Base-by-base conservation (phyloP, 2,329 filamentous ascomycete genomes). In the Tolypocladium pustulatum region DNA sequence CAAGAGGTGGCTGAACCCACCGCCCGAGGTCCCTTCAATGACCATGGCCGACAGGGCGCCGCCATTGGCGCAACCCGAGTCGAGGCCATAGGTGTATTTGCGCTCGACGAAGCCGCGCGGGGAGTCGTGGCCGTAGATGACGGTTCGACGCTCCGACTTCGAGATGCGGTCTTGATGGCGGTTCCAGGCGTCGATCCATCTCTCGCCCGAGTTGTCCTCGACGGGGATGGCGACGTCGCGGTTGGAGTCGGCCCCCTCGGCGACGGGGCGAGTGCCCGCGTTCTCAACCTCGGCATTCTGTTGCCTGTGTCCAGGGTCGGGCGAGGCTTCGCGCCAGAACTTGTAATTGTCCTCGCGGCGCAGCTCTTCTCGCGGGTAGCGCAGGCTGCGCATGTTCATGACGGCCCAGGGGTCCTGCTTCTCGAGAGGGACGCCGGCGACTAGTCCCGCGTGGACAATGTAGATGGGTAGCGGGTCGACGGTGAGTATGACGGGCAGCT, bases 301-400 rank as follows among this genome's bases (percentile, higher is more conserved):
- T 3, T 17, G 22, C n/a, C 12, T 17, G 43, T 17, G 5, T 1
- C 10, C 22, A 22, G 1, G 20, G 41, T n/a, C 41, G 22, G 22
- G 22, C n/a, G 15, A 8, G 49, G 32, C 17, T 17, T 37, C 37
- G 57, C 38, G 40, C 13, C 54, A 56, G 38, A 27, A 12, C 22
- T 30, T 53, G 46, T 63, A 61, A 4, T 58, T 60, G 55, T 69
- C 65, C 65, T 72, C 61, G 66, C 77, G 62, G 75, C 72, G 72
- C 34, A 74, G 69, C 30, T 73, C 68, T 56, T 70, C 67, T 36
- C 68, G 69, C 8, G 85, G 74, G 63, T 78, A 79, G 64, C 89
- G 79, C 57, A 96, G 82, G 8, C 86, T 89, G 59, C 91, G 85
- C 90, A 99, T 95, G 69, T 91, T 94, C 91, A 97, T 97, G 46